phyloP scores from a whole-genome alignment of 2,329 filamentous ascomycete genomes.

The Colletotrichum sp. region DNA sequence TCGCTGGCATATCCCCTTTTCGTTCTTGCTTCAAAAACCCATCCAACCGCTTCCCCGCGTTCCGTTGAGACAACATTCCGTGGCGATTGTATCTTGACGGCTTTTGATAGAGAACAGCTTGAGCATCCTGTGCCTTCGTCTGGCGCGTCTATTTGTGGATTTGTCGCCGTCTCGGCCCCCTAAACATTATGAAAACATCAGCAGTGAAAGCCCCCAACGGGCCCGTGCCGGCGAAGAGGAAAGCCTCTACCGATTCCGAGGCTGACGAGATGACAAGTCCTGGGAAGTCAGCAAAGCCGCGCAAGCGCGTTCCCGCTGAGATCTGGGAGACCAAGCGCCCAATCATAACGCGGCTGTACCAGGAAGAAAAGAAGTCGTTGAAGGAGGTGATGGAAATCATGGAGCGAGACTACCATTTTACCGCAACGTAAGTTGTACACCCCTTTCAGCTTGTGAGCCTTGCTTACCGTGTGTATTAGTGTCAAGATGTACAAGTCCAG shows the following conservation, averaged over 20 bases:
- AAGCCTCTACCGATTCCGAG: conserved; percentile 29
- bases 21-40: conserved; percentile 5
- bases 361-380: conserved; percentile 43
- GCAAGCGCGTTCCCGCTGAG: conserved; percentile 34
- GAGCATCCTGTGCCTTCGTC: neutral
- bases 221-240: conserved; percentile 21
- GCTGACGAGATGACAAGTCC: conserved; percentile 30
- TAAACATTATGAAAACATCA: neutral
- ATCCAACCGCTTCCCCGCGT: conserved; percentile 9
- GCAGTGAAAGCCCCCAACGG: neutral
- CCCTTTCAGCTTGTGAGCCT: neutral
- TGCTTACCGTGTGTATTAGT: conserved; percentile 24
- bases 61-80: neutral
- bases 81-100: neutral
- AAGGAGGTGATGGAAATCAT: conserved; percentile 45
- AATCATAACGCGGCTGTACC: conserved; percentile 41
- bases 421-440: conserved; percentile 38
- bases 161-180: neutral
- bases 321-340: conserved; percentile 38
- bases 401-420: conserved; percentile 39
- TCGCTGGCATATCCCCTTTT: conserved; percentile 2
- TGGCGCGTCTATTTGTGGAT: neutral
- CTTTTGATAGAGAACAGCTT: neutral
- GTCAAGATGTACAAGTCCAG: conserved; percentile 49
- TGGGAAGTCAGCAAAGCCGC: conserved; percentile 6